Base-by-base conservation (phyloP, 345 rosid species). In the Gossypium herbaceum region DNA sequence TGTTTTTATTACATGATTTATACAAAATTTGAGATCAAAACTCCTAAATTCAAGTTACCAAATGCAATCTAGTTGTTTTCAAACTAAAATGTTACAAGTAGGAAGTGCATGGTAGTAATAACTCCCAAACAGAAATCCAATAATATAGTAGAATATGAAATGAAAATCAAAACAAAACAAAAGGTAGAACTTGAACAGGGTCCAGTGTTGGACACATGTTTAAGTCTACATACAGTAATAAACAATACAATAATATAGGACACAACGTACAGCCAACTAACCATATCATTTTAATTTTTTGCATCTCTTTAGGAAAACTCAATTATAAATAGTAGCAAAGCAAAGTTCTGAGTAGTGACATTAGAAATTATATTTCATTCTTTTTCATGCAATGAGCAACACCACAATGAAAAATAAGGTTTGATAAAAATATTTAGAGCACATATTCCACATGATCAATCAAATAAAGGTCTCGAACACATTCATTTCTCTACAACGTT, bases 371-470 rank as follows among this genome's bases (percentile, higher is more conserved):
- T 3, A 29, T 19, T 43, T 27, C 39, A 64, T 77, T 77, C 72
- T 34, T 15, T 72, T 47, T n/a, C 54, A 41, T 3, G 19, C 45
- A 20, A 16, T 47, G 68, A 48, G 54, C 43, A 44, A 62, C 20
- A 24, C 24, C 74, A n/a, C 58, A 16, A 51, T 25, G 63, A 59
- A 59, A 59, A 3, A 20, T 10, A 25, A 29, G 68, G 12, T 63
- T 39, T 55, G 59, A 55, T 22, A 63, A 58, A 71, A 1, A n/a
- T 12, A 34, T 63, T 27, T 15, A 12, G 56, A 44, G 76, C 7
- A 72, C 11, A 43, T 25, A 67, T 55, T 57, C 20, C 61, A 9
- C 34, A 24, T 66, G 54, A 59, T 58, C 57, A 76, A 56, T 55
- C 22, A 69, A 47, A 72, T 25, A 29, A 75, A 44, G 75, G 55